phyloP scores from a whole-genome alignment of 202 grass and related monocot species.

The Schoenoplectus tabernaemontani region DNA sequence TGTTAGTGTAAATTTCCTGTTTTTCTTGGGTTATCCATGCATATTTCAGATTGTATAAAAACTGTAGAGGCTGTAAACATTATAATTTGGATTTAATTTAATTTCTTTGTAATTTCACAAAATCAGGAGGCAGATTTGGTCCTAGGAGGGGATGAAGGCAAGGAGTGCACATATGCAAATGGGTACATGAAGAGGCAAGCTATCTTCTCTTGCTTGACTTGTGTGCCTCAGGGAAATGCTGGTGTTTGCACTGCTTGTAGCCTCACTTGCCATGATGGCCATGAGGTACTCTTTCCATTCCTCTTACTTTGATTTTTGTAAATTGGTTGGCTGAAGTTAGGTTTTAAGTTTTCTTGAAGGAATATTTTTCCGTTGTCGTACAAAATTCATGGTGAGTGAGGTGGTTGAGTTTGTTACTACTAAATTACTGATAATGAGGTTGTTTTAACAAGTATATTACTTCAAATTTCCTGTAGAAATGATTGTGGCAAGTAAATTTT shows the following conservation, averaged over 20 bases:
- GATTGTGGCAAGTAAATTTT: neutral
- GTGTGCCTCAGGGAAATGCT: constrained; percentile 52
- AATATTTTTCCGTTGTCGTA: neutral
- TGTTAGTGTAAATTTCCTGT: neutral
- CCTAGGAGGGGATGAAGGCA: constrained; percentile 85
- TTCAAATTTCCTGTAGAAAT: neutral
- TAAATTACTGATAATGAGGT: too few relatives aligned
- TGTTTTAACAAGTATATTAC: neutral
- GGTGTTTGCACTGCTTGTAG: constrained; percentile 93
- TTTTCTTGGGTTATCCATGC: neutral
- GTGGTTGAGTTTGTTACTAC: neutral
- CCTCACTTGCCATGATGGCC: constrained; percentile 88
- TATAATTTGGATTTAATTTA: neutral
- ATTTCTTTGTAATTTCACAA: neutral
- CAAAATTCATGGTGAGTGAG: neutral
- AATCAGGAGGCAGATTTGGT: constrained; percentile 87
- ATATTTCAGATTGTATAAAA: too few relatives aligned
- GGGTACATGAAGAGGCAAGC: constrained; percentile 96
- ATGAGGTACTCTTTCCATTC: constrained; percentile 42
- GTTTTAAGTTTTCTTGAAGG: neutral
- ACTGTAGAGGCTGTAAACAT: neutral
- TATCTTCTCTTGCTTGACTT: constrained; percentile 94
- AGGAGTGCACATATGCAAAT: constrained; percentile 82
- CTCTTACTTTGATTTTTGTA: neutral
- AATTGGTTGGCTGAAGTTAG: neutral